Conservation (phyloP, 2,329 filamentous ascomycete genomes). For the Penicillium sp. region DNA sequence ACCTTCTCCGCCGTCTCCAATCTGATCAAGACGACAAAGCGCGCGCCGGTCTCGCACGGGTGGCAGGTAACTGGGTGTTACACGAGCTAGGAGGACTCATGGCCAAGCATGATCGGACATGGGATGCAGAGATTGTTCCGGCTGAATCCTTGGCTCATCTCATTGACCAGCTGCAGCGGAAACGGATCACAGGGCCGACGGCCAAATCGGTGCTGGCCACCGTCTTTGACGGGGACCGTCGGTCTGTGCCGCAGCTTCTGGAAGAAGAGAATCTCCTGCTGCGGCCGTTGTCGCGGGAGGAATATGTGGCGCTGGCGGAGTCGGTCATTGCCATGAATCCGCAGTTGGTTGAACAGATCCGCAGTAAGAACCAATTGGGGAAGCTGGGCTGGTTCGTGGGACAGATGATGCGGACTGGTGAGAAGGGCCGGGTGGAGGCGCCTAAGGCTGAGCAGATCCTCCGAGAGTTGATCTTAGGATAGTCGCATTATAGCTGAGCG, state of each 20-base stretch:
- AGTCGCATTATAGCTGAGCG: too few species aligned
- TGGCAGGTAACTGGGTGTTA: slow-evolving; percentile 65
- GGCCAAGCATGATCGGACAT: slow-evolving; percentile 50
- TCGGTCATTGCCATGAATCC: slow-evolving; percentile 53
- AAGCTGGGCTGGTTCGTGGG: slow-evolving; percentile 67
- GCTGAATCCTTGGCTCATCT: slow-evolving; percentile 45
- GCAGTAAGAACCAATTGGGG: slow-evolving; percentile 57
- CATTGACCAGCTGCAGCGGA: slow-evolving; percentile 43
- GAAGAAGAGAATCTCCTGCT: slow-evolving; percentile 55
- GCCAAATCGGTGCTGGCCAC: slow-evolving; percentile 58
- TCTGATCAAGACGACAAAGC: slow-evolving; percentile 26
- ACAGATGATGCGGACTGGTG: slow-evolving; percentile 61
- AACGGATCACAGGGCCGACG: slow-evolving; percentile 52
- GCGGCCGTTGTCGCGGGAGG: slow-evolving; percentile 51
- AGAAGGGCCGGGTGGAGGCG: slow-evolving; percentile 61
- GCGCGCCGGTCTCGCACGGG: slow-evolving; percentile 43
- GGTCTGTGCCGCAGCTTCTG: slow-evolving; percentile 52
- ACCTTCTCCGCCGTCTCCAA: slow-evolving; percentile 32
- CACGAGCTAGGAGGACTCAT: slow-evolving; percentile 68
- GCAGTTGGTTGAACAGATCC: slow-evolving; percentile 58
- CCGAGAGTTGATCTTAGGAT: slow-evolving; percentile 45
- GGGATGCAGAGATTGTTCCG: slow-evolving; percentile 41
- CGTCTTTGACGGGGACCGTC: slow-evolving; percentile 52
- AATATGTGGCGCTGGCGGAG: slow-evolving; percentile 55
- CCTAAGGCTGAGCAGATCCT: slow-evolving; percentile 55